Base-by-base conservation (phyloP, 495 filamentous ascomycete species). In the Penicillium angulare region DNA sequence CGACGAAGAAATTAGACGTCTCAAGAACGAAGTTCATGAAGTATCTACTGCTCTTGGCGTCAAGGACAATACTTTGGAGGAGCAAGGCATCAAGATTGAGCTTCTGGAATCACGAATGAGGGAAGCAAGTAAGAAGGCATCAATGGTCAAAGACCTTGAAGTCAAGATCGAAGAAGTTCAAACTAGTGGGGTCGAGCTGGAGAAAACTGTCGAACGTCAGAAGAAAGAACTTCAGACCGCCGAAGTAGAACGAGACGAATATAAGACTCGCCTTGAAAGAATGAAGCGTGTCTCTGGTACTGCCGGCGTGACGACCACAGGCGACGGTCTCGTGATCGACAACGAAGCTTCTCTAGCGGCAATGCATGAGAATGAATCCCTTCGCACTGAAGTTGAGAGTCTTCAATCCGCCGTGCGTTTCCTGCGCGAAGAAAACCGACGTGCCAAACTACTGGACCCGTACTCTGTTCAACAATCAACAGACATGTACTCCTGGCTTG, bases 11-110 rank as follows among this genome's bases (percentile, higher is more conserved):
- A 79, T 91, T 35, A 82, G 80, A 9, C 81, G 82, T 15, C 71
- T 95, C 27, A 87, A 85, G 59, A 87, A 90, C 35, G 86, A 92
- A 47, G 85, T 74, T 63, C 82, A 87, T 82, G 60, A 84, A 57
- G 64, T 74, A 17, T 68, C 73, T 9, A 61, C 80, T 75, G 57
- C 83, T 83, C 57, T 90, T 8, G 80, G 83, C 3, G 87, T 96
- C 52, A 95, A 95, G 66, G 92, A 96, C 60, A 93, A 97, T 68
- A 88, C 89, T 5, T 85, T 97, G 36, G 92, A 96, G 78, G 82
- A 87, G 33, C 91, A 95, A 56, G 81, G 88, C 10, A 81, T 86
- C 26, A 86, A 89, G 58, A 68, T 79, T 18, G 73, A 78, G 40
- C 62, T 74, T 17, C 67, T 78, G 18, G 78, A 69, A 68, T 90